Conservation (phyloP, 2,329 filamentous ascomycete species). For the Verticillium klebahnii region DNA sequence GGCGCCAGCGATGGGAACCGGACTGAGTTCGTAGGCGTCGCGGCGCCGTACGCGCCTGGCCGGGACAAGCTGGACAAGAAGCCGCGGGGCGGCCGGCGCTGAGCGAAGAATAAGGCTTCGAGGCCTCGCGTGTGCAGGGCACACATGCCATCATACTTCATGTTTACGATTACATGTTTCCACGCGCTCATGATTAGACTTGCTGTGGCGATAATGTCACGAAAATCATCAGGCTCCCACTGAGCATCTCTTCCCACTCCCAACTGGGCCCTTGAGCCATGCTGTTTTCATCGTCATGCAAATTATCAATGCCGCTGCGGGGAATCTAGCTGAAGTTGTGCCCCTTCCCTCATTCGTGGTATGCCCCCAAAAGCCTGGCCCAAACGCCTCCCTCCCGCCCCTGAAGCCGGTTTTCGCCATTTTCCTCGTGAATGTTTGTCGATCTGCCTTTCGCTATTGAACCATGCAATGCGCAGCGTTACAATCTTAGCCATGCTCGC, state of each 20-base stretch:
- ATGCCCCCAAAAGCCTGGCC: not conserved
- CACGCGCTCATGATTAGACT: not conserved
- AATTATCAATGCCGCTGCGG: not conserved
- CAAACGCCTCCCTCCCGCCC: not conserved
- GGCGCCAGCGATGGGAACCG: slow-evolving; percentile 38
- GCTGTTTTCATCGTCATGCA: not conserved
- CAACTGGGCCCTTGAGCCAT: not conserved
- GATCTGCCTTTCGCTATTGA: not conserved
- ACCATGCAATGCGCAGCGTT: not conserved
- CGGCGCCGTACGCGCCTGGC: slow-evolving; percentile 51
- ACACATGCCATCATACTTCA: not conserved
- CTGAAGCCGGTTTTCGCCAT: not conserved
- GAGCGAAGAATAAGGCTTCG: slow-evolving; percentile 3
- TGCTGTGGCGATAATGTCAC: not conserved
- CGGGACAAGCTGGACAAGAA: slow-evolving; percentile 43
- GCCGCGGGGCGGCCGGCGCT: slow-evolving; percentile 24
- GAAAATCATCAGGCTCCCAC: not conserved
- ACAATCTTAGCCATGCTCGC: not conserved
- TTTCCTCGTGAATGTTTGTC: not conserved
- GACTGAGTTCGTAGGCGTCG: slow-evolving; percentile 41
- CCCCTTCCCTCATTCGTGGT: not conserved
- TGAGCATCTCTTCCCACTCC: not conserved
- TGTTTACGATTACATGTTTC: not conserved
- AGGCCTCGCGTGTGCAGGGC: not conserved
- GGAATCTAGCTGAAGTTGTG: not conserved